Conservation (phyloP, 2,329 filamentous ascomycete species). For the Anisogramma anomala region DNA sequence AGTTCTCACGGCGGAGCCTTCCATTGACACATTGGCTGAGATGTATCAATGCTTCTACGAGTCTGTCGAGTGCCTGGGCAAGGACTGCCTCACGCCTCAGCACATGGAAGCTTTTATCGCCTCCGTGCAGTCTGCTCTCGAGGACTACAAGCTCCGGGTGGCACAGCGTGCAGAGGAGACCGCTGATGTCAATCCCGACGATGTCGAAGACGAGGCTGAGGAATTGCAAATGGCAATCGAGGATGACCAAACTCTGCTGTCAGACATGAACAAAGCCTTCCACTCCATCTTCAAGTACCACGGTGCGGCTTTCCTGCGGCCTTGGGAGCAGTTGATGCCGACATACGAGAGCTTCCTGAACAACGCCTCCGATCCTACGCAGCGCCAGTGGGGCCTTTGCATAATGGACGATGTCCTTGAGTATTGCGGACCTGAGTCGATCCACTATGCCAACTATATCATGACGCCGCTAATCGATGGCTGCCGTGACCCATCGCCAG, state of each 20-base stretch:
- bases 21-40: constrained; percentile 90
- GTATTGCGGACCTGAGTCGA: constrained; percentile 84
- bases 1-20: constrained; percentile 84
- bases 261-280: constrained; percentile 99
- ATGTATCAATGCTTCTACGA: constrained; percentile 99
- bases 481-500: constrained; percentile 73
- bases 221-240: constrained; percentile 86
- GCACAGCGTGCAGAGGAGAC: constrained; percentile 73
- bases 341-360: constrained; percentile 81
- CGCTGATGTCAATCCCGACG: constrained; percentile 60
- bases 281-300: constrained; percentile 99
- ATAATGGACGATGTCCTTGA: constrained; percentile 98
- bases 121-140: constrained; percentile 70
- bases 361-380: constrained; percentile 68
- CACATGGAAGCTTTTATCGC: constrained; percentile 86
- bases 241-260: constrained; percentile 90
- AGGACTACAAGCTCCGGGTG: constrained; percentile 87
- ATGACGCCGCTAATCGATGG: constrained; percentile 77
- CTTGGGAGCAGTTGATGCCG: constrained; percentile 75
- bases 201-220: constrained; percentile 78
- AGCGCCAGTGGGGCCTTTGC: constrained; percentile 97
- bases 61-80: constrained; percentile 85
- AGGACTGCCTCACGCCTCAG: constrained; percentile 62
- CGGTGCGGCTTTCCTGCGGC: constrained; percentile 66
- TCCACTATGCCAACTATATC: constrained; percentile 76